Conservation (phyloP, 148 eudicot genomes). For the Rhododendron simsii region DNA sequence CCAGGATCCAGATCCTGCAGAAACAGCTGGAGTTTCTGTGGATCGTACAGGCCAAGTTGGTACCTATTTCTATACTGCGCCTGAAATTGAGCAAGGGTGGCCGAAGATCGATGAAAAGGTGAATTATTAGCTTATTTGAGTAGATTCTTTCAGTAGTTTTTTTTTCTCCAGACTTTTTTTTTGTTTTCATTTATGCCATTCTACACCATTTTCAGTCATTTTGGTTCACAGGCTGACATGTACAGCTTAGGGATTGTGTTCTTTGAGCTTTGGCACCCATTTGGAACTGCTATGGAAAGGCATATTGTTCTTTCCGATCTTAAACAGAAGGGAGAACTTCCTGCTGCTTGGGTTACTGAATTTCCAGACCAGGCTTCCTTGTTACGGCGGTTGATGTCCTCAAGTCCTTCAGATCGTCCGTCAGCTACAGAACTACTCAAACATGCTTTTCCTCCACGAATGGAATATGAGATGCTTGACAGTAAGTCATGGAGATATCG, state of each 20-base stretch:
- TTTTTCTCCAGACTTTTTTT: background rate
- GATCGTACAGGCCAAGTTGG: constrained; percentile 97
- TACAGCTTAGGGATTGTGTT: constrained; percentile 91
- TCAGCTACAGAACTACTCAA: constrained; percentile 86
- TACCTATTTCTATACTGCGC: constrained; percentile 94
- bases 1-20: constrained; percentile 68
- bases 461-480: constrained; percentile 84
- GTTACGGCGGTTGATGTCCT: constrained; percentile 59
- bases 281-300: constrained; percentile 95
- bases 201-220: background rate
- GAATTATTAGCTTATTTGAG: constrained; percentile 7
- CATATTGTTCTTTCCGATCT: constrained; percentile 80
- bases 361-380: constrained; percentile 88
- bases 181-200: background rate
- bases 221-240: constrained; percentile 78
- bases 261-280: constrained; percentile 95
- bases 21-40: constrained; percentile 63
- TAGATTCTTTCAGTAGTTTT: background rate
- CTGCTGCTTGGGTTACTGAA: constrained; percentile 70
- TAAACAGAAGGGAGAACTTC: constrained; percentile 74
- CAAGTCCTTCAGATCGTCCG: constrained; percentile 92
- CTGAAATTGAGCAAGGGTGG: constrained; percentile 98
- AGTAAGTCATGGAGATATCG: constrained; percentile 47
- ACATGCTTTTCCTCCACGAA: constrained; percentile 88
- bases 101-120: constrained; percentile 98